Evolutionary conservation across 78 protist species (phyloP), one percentile per base, ranked within the genome.

Genomic region (Andalucia godoyi): DNA sequence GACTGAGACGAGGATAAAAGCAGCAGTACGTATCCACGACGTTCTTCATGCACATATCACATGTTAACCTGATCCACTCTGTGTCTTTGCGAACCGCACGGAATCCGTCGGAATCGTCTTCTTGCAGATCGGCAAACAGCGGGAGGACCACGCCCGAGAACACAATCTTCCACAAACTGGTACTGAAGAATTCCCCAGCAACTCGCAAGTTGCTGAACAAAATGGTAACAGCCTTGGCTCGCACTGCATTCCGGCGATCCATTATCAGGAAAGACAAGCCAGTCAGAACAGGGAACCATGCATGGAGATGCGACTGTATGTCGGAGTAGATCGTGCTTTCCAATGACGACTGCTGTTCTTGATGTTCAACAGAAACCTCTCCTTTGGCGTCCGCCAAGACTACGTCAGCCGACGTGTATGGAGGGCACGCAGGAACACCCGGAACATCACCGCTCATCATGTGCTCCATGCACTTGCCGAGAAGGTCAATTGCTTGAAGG

Each of bases 111-210:
- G n/a, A n/a, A n/a, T n/a, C n/a, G n/a, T n/a, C n/a, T n/a, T n/a
- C n/a, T n/a, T n/a, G n/a, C n/a, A n/a, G n/a, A n/a, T n/a, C n/a
- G n/a, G n/a, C 92, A 21, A 89, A 92, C 23, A 92, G 74, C 21
- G 94, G 97, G 43, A 86, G 65, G 15, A 89, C 55, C 4, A 88
- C 88, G 38, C 95, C 95, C 12, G 80, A 61, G 66, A 89, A 86
- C 18, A 88, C 69, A 33, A 84, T 63, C 58, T 66, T 73, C 97
- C 97, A 92, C 58, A 84, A 67, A 30, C 59, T 50, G 18, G 53
- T 4, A 2, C 21, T 15, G 65, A 88, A 92, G 3, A 41, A 37
- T 7, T 54, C 52, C 4, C 92, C 91, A 50, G 79, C 57, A 27
- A 41, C 9, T 13, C 67, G 66, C 32, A 90, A 10, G 2, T 83